Percentiles rank a stretch among this genome's conserved stretches.
Conservation (phyloP, 2,329 filamentous ascomycete species). For the Fusarium sp. region DNA sequence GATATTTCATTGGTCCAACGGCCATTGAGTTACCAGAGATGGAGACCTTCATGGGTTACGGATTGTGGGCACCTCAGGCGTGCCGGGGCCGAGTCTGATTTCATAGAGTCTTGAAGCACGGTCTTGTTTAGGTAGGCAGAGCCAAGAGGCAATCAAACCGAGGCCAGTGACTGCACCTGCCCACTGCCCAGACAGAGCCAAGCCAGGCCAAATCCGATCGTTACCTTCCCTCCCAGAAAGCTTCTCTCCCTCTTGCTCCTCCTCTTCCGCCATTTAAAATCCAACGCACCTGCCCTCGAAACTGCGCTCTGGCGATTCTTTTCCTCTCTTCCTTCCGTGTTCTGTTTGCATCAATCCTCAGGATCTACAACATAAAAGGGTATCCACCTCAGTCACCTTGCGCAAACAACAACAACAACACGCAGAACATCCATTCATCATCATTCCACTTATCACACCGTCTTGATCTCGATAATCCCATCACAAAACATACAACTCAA, state of each 20-base stretch:
- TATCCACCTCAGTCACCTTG: slow-evolving; percentile 7
- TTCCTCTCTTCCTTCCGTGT: slow-evolving; percentile 24
- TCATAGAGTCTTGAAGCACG: slow-evolving; percentile 35
- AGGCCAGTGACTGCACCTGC: slow-evolving; percentile 43
- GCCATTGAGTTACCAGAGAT: slow-evolving; percentile 11
- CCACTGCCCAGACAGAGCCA: slow-evolving; percentile 43
- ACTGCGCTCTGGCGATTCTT: slow-evolving; percentile 6
- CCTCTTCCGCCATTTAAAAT: slow-evolving; percentile 40
- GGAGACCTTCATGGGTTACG: slow-evolving; percentile 20
- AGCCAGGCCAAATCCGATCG: slow-evolving; percentile 43
- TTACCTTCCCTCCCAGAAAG: slow-evolving; percentile 35
- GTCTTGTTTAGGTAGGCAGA: slow-evolving; percentile 17
- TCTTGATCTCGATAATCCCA: slow-evolving; percentile 18
- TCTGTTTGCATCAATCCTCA: slow-evolving; percentile 20
- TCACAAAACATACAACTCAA: slow-evolving; percentile 19
- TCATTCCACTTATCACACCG: slow-evolving; percentile 38
- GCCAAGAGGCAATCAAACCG: slow-evolving; percentile 41
- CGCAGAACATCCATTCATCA: slow-evolving; percentile 37
- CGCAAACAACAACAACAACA: slow-evolving; percentile 21
- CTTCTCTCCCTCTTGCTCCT: slow-evolving; percentile 18
- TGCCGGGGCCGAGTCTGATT: slow-evolving; percentile 41
- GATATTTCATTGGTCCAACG: slow-evolving; percentile 23
- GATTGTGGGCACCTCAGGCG: slow-evolving; percentile 30
- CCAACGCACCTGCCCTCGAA: slow-evolving; percentile 39
- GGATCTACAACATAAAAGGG: slow-evolving; percentile 33